These are phyloP conservation scores for Trichophyton equinum DNA, from an alignment of 2,329 filamentous ascomycete genomes.

Conservation along the genomic window DNA sequence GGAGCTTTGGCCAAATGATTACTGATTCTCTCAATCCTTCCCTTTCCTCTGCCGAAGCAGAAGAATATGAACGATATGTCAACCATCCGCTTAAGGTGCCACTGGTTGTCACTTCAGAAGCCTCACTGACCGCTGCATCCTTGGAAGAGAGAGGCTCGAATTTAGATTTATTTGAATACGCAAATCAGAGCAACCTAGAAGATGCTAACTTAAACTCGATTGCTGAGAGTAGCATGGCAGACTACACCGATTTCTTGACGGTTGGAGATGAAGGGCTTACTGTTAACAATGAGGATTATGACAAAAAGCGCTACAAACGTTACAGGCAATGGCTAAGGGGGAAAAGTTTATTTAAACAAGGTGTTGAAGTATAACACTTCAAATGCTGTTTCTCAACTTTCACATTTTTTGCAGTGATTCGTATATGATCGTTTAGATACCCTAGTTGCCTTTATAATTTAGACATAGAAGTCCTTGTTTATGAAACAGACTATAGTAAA, in stretches of 20 bases:
- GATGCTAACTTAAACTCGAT: constrained; percentile 34
- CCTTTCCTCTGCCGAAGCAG: constrained; percentile 61
- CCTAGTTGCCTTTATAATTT: background rate
- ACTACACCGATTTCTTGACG: constrained; percentile 65
- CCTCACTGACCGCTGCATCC: constrained; percentile 25
- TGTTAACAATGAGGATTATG: constrained; percentile 71
- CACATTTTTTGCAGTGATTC: background rate
- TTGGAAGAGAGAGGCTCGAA: constrained; percentile 29
- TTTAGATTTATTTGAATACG: constrained; percentile 67
- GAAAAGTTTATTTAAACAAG: constrained; percentile 93
- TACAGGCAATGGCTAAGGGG: constrained; percentile 90
- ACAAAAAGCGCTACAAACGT: constrained; percentile 92
- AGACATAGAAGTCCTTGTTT: background rate
- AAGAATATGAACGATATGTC: constrained; percentile 82
- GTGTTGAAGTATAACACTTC: constrained; percentile 34
- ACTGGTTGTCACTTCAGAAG: constrained; percentile 41
- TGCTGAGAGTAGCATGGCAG: constrained; percentile 53
- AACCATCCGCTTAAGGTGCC: constrained; percentile 80
- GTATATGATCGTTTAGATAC: constrained; percentile 4
- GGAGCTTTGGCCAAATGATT: constrained; percentile 60
- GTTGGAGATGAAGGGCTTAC: constrained; percentile 74
- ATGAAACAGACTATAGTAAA: background rate
- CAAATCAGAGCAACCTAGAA: constrained; percentile 54
- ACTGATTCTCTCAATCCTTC: constrained; percentile 74
- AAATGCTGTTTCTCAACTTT: background rate